Evolutionary conservation across 306 rosid species (phyloP), one percentile per base, ranked within the genome.

Genomic region (Biancaea sappan): DNA sequence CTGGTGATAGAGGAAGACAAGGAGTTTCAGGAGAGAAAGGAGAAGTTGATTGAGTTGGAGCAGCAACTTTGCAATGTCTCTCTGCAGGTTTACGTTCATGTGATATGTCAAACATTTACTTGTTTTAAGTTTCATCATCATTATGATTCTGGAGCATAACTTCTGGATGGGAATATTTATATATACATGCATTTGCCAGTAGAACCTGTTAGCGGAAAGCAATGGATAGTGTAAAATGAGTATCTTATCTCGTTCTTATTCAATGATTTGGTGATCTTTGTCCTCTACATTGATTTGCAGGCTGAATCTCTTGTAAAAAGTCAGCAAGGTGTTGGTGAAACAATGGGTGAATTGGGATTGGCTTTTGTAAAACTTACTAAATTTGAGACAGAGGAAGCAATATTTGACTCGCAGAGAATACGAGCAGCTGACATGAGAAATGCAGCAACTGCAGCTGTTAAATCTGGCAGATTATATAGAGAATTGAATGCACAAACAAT

Each of bases 251-350:
- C 9, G 4, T 44, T 15, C 19, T 44, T 44, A 44, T 44, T 5
- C 63, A 68, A 62, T 77, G 16, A 12, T 38, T 46, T 19, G 2
- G 8, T 43, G 28, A 18, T 54, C 4, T 18, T 41, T 50, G 22
- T 64, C 24, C 3, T 69, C 29, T n/a, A 19, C 53, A 10, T 48
- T 69, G 53, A 67, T 14, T 77, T 73, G 73, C 83, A 94, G 98
- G 98, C 98, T 44, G 96, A 94, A 85, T 84, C 94, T 24, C 92
- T 94, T 2, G 97, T 91, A 5, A 94, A 91, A 81, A 86, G 80
- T 68, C 98, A 91, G 85, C 97, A 94, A 82, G 98, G 89, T 73
- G 86, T 85, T 82, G 97, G 94, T 52, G 98, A 89, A 76, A 88
- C 96, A 64, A 78, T 89, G 92, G 96, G 98, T 41, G 92, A 88